These are phyloP conservation scores for Populus tomentosa DNA, from an alignment of 441 rosid species.

Conservation along the genomic window DNA sequence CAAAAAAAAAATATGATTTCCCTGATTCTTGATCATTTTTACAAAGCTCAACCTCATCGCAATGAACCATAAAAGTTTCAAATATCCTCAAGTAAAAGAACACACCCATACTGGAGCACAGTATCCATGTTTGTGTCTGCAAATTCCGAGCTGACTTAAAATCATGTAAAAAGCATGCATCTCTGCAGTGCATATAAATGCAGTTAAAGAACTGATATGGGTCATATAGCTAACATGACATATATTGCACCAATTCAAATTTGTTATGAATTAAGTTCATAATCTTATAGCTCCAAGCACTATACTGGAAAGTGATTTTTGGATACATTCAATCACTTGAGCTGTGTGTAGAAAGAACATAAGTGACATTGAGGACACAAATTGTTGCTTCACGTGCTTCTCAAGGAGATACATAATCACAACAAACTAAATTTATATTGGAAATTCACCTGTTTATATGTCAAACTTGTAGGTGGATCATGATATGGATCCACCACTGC, in stretches of 20 bases:
- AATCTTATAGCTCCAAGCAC: not conserved
- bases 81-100: no score
- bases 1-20: no score
- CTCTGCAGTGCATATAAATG: not conserved
- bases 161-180: no score
- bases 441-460: constrained; percentile 65
- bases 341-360: not conserved
- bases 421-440: not conserved
- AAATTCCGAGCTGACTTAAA: no score
- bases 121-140: no score
- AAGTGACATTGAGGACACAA: not conserved
- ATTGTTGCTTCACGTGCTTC: not conserved
- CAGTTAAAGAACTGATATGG: not conserved
- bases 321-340: not conserved
- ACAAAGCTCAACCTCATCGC: no score
- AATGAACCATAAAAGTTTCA: no score
- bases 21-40: no score
- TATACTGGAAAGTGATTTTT: not conserved
- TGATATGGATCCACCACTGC: constrained; percentile 87
- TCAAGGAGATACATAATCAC: not conserved
- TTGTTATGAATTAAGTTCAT: not conserved
- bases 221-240: not conserved
- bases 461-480: constrained; percentile 72
- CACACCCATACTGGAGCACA: no score
- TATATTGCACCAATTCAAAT: not conserved